phyloP scores from a whole-genome alignment of 2,329 filamentous ascomycete genomes.

The Epichloe typhina region DNA sequence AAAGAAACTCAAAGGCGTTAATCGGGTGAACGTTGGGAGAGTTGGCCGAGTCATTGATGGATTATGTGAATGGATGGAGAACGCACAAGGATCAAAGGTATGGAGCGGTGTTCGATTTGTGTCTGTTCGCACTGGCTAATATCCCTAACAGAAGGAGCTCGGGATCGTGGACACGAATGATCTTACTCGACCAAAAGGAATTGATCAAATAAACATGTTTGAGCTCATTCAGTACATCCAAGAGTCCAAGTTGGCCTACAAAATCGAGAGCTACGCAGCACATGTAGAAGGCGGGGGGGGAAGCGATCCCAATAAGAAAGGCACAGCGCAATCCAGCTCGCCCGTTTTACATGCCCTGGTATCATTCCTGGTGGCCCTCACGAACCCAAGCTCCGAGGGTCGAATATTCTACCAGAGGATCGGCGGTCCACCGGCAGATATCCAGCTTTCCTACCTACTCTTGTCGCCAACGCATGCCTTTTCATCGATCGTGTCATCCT shows the following conservation, averaged over 20 bases:
- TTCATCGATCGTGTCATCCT: constrained; percentile 70
- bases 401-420: constrained; percentile 50
- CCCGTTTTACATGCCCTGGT: constrained; percentile 43
- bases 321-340: constrained; percentile 16
- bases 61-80: constrained; percentile 54
- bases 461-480: constrained; percentile 89
- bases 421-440: constrained; percentile 23
- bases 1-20: constrained; percentile 78
- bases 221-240: constrained; percentile 80
- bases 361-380: constrained; percentile 64
- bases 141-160: constrained; percentile 31
- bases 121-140: neutral
- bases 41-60: constrained; percentile 74
- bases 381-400: constrained; percentile 66
- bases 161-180: constrained; percentile 58
- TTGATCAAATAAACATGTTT: constrained; percentile 91
- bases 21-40: constrained; percentile 82
- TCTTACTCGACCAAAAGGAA: constrained; percentile 69
- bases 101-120: neutral
- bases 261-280: constrained; percentile 78
- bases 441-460: constrained; percentile 70
- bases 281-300: constrained; percentile 37
- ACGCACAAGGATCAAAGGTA: constrained; percentile 33
- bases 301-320: constrained; percentile 15
- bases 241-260: constrained; percentile 83